Conservation (phyloP, 495 filamentous ascomycete species). For the Diplogelasinospora grovesii region DNA sequence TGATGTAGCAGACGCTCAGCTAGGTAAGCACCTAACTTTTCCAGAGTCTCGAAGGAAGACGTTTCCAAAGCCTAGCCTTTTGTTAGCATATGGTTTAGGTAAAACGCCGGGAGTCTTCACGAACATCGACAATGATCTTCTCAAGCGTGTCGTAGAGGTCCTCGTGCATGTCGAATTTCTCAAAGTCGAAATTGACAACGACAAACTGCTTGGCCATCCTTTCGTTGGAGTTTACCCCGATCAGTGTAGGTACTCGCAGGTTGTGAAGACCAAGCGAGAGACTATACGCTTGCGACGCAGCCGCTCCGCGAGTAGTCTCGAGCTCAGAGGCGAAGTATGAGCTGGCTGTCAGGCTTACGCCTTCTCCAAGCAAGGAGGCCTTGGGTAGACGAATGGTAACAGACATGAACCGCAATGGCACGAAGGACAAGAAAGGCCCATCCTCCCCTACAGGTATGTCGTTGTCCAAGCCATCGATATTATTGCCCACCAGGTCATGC, state of each 20-base stretch:
- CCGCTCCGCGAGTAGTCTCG: too few species aligned
- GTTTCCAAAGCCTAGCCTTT: conserved; percentile 43
- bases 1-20: conserved; percentile 16
- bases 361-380: conserved; percentile 43
- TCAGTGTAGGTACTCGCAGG: conserved; percentile 49
- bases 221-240: conserved; percentile 58
- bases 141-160: conserved; percentile 47
- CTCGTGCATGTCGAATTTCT: conserved; percentile 26
- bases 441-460: not conserved
- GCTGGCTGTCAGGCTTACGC: conserved; percentile 35
- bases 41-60: conserved; percentile 57
- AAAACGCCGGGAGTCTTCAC: too few species aligned
- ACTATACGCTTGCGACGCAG: too few species aligned
- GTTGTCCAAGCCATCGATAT: not conserved
- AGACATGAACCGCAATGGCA: conserved; percentile 26
- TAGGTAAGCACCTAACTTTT: conserved; percentile 47
- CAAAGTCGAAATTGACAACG: conserved; percentile 47
- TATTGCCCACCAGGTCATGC: conserved; percentile 23
- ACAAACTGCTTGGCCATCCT: conserved; percentile 51
- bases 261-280: conserved; percentile 31
- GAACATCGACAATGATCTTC: conserved; percentile 43
- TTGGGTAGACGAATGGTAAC: conserved; percentile 44
- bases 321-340: conserved; percentile 30
- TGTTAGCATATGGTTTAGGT: conserved; percentile 8
- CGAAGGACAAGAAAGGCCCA: not conserved